These are phyloP conservation scores for Entamoeba dispar DNA, from an alignment of 208 protist genomes.

Conservation along the genomic window DNA sequence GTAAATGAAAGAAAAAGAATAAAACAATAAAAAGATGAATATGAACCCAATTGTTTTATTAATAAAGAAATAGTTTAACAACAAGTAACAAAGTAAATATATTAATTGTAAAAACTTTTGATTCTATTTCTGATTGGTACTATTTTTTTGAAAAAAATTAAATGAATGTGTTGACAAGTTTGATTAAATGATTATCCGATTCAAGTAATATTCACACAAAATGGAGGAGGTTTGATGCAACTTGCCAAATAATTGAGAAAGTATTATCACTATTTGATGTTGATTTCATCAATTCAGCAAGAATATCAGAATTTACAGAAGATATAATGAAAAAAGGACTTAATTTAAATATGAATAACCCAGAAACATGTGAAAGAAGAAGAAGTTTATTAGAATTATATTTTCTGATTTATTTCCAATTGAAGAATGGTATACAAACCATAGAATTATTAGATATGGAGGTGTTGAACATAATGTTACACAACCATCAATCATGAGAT, in stretches of 20 bases:
- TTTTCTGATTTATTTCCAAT: background rate
- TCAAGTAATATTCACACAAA: background rate
- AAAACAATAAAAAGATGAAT: no score
- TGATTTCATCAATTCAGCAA: background rate
- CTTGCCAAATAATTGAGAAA: background rate
- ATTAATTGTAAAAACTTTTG: no score
- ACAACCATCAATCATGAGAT: background rate
- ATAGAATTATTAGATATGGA: background rate
- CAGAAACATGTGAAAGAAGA: background rate
- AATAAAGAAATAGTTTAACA: no score
- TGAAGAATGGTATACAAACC: background rate
- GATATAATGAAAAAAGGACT: background rate
- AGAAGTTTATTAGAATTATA: background rate
- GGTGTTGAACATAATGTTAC: background rate
- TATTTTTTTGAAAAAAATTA: background rate
- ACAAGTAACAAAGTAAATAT: no score
- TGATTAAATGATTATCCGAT: background rate
- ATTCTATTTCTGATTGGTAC: no score
- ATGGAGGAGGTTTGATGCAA: background rate
- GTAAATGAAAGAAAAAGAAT: no score
- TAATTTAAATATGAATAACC: background rate
- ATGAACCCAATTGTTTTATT: no score
- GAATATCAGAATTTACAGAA: background rate
- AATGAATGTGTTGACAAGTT: background rate
- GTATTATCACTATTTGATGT: background rate